Evolutionary conservation across 768 basidiomycete species (phyloP).

Genomic region (Kwoniella shandongensis): DNA sequence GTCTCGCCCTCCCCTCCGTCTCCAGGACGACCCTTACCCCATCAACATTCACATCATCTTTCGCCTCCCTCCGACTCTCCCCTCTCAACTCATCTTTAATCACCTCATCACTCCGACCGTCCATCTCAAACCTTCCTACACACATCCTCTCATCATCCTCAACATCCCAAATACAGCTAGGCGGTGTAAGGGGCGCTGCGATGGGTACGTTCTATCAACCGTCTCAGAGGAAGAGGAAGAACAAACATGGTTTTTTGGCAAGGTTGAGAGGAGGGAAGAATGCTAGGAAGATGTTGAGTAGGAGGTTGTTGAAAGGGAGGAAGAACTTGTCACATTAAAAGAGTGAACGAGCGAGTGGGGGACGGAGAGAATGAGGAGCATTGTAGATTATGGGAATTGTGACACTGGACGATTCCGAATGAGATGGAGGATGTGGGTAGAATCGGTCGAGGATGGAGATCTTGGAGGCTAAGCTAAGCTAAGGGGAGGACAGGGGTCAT

Average conservation of each 20-base stretch:
- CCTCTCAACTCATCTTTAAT: conserved; percentile 2
- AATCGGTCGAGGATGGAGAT: background rate
- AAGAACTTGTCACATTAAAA: conserved; percentile 73
- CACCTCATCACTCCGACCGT: background rate
- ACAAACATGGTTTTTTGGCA: conserved; percentile 86
- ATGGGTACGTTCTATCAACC: conserved; percentile 90
- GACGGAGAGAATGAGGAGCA: background rate
- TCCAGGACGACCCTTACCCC: background rate
- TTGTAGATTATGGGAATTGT: background rate
- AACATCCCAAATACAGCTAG: background rate
- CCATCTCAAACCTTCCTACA: background rate
- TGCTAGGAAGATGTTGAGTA: conserved; percentile 70
- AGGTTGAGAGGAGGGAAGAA: conserved; percentile 60
- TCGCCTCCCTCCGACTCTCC: conserved; percentile 12
- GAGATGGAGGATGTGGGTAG: background rate
- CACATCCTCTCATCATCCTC: conserved; percentile 1
- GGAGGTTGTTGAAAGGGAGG: conserved; percentile 73
- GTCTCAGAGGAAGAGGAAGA: conserved; percentile 88
- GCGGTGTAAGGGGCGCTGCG: conserved; percentile 50
- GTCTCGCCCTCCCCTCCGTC: too few species aligned
- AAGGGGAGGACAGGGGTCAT: too few species aligned
- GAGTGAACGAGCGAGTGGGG: background rate
- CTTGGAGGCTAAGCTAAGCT: too few species aligned
- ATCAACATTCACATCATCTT: conserved; percentile 6
- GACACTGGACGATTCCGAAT: background rate